Evolutionary conservation across 192 early-diverging fungal species (phyloP).

Genomic region (Linnemannia schmuckeri): DNA sequence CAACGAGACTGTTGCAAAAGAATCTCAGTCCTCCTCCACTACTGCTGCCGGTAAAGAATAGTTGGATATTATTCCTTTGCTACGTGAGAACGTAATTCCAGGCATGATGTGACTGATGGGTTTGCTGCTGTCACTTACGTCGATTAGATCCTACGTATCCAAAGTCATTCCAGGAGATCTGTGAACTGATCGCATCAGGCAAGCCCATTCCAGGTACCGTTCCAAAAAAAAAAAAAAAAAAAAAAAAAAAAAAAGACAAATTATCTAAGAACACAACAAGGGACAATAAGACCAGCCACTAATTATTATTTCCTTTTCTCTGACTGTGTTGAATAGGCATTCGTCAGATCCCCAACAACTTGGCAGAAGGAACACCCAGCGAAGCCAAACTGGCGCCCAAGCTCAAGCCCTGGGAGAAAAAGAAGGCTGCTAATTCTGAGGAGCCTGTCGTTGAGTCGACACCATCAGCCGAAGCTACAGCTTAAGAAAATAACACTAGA

Average conservation of each 20-base stretch:
- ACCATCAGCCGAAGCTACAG: neutral
- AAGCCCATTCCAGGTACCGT: conserved; percentile 55
- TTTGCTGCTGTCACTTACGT: neutral
- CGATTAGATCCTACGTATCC: conserved; percentile 47
- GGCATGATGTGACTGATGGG: neutral
- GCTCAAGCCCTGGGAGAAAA: conserved; percentile 50
- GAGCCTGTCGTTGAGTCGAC: neutral
- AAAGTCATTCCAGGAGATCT: conserved; percentile 58
- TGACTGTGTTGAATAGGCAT: conserved; percentile 32
- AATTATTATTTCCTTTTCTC: neutral
- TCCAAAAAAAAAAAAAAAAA: too few relatives aligned
- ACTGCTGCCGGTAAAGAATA: conserved; percentile 13
- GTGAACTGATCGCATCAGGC: conserved; percentile 55
- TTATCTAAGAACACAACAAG: neutral
- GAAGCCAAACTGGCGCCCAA: conserved; percentile 37
- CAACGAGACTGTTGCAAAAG: neutral
- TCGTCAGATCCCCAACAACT: conserved; percentile 54
- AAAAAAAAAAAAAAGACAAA: too few relatives aligned
- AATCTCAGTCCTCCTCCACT: neutral
- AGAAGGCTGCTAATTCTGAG: conserved; percentile 15
- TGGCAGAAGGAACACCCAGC: conserved; percentile 56
- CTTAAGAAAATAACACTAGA: neutral
- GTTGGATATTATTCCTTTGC: too few relatives aligned
- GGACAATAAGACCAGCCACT: neutral
- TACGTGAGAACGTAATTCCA: too few relatives aligned